Base-by-base conservation (phyloP, 2,329 filamentous ascomycete genomes). In the Ophiocordyceps polyrhachis-furcata region DNA sequence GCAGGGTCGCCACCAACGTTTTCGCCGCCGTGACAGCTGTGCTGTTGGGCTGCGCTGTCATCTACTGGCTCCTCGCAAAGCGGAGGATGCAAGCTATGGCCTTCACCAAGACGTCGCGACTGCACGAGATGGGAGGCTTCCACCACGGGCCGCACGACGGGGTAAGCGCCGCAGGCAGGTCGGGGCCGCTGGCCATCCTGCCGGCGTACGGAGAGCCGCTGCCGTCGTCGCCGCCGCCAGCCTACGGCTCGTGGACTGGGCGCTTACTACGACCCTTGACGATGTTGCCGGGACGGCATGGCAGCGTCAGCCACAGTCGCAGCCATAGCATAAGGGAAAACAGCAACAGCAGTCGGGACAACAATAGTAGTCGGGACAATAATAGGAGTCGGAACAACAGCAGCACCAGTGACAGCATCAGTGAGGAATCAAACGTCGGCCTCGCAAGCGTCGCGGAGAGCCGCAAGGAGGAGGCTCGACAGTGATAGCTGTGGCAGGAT, bases 221-320 rank as follows among this genome's bases (percentile, higher is more conserved):
- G 14, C 45, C 43, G 21, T 9, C 5, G 40, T 4, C 19, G 43
- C 45, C 43, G 17, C 45, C 45, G 21, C 45, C 45, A 20, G 40
- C 45, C 17, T 46, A 46, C 19, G 32, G 42, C 3, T 40, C 38
- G 17, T 43, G 40, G 40, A 15, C 31, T 4, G 35, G 35, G 11
- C 35, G 35, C n/a, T 20, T 38, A 7, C 35, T 38, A 19, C 35
- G 35, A 17, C 35, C 35, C 17, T 12, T 38, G 35, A 38, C 35
- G n/a, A 11, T 38, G 35, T 17, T 38, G 35, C 35, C 35, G 3
- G 35, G 35, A 12, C 35, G 35, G n/a, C 11, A 17, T 11, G n/a
- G 35, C n/a, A 38, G 15, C n/a, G 9, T 17, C n/a, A 38, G 35
- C 7, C 15, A 19, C 21, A 23, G 6, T 23, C 21, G 21, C 21